A percentile compares a stretch with the other conserved stretches of the same genome.
Conservation (phyloP, 192 early-diverging fungal genomes). For the Geranomyces michiganensis region DNA sequence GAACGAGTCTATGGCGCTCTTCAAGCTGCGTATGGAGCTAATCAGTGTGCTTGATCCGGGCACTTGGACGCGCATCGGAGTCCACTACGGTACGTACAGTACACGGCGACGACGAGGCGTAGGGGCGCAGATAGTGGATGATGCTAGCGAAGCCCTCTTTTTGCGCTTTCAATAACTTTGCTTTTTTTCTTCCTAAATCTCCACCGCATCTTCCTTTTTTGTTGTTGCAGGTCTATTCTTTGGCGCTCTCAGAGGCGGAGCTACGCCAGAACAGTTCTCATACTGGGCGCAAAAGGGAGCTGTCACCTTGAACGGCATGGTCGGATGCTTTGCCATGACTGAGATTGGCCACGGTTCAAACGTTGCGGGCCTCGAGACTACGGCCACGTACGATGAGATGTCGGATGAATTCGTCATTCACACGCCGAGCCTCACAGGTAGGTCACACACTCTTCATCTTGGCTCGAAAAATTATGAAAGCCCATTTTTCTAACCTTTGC, state of each 20-base stretch:
- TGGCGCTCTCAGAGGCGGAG: slow-evolving; percentile 81
- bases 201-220: neutral
- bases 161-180: slow-evolving; percentile 5
- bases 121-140: too few species aligned
- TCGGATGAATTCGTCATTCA: slow-evolving; percentile 84
- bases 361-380: slow-evolving; percentile 90
- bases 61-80: slow-evolving; percentile 90
- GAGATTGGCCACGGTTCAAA: slow-evolving; percentile 88
- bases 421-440: slow-evolving; percentile 44
- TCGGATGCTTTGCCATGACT: slow-evolving; percentile 94
- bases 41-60: slow-evolving; percentile 81
- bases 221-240: slow-evolving; percentile 77
- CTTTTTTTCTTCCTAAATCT: slow-evolving; percentile 11
- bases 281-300: slow-evolving; percentile 88
- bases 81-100: slow-evolving; percentile 64
- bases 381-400: slow-evolving; percentile 81
- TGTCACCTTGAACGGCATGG: slow-evolving; percentile 75
- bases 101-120: too few species aligned
- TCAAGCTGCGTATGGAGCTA: slow-evolving; percentile 78
- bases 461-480: neutral
- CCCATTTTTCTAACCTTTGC: neutral
- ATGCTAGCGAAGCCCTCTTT: neutral
- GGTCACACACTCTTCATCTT: neutral
- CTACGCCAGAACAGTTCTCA: slow-evolving; percentile 78
- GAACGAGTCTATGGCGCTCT: slow-evolving; percentile 69